Evolutionary conservation across 352 stramenopile genomes (phyloP), one percentile per base, ranked within the genome.

Genomic region (Globisporangium emineosum): DNA sequence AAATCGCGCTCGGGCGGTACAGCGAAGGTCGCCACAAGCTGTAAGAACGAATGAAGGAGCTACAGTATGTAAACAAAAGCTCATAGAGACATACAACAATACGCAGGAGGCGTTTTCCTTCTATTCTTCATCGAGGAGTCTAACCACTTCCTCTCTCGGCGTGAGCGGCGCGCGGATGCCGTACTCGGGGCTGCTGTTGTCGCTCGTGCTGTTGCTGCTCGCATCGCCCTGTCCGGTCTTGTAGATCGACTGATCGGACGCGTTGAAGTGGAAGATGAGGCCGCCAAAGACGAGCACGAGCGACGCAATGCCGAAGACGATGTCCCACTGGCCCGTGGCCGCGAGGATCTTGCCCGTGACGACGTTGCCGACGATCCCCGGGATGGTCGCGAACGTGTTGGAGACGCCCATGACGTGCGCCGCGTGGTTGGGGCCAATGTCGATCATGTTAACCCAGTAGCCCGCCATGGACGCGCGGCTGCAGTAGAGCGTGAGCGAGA

Each of bases 391-490:
- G 54, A 96, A 84, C 30, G 88, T 94, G 66, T 96, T 96, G 56
- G 84, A 94, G 56, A 96, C 77, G 47, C 81, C 88, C 88, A 96
- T 96, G 57, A 96, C 76, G 68, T 94, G 83, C 5, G 82, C 88
- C 4, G 88, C 88, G 67, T 94, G 81, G 50, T 83, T 77, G 15
- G 86, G 83, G 0, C 73, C 86, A 56, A 96, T 86, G 74, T 96
- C 88, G 60, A 96, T 93, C 88, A 96, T 96, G 68, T 96, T 96
- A 62, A 96, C 84, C 86, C 86, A 96, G 70, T 90, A 96, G 19
- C 88, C 88, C 47, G 82, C 83, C 65, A 90, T 86, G 10, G 86
- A 76, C 10, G 81, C 81, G 42, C 88, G 88, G 59, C 77, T 83
- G 23, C 87, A 80, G 66, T 94, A 93, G 15, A 96, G 73, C 45